Evolutionary conservation across 1,284 basidiomycete species (phyloP).

Genomic region (Melampsora larici-populina): DNA sequence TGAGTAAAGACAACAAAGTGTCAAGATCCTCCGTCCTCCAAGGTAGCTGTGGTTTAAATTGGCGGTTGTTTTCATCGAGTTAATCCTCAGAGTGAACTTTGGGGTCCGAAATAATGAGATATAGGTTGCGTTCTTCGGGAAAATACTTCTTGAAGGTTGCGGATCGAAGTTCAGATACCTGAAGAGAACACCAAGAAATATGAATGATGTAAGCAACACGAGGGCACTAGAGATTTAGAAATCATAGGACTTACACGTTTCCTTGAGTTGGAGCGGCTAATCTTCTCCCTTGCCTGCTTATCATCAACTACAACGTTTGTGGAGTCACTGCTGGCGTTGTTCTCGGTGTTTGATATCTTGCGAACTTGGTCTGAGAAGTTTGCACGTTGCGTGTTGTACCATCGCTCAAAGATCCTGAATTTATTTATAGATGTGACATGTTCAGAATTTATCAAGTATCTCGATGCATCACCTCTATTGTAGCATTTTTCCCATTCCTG

Average conservation of each 20-base stretch:
- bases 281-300: neutral
- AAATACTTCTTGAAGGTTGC: neutral
- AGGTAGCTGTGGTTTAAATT: neutral
- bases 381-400: too few species aligned
- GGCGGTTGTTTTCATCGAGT: neutral
- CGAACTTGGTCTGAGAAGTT: too few species aligned
- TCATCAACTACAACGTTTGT: neutral
- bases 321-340: neutral
- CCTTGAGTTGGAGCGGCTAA: neutral
- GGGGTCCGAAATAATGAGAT: neutral
- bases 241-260: neutral
- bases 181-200: neutral
- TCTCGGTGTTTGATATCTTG: too few species aligned
- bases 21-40: neutral
- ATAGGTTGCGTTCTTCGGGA: neutral
- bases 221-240: neutral
- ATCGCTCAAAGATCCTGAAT: too few species aligned
- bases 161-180: neutral
- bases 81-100: neutral
- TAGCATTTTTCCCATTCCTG: too few species aligned
- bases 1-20: neutral
- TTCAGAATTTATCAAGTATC: too few species aligned
- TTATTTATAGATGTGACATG: too few species aligned
- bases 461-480: too few species aligned
- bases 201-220: neutral